A percentile compares a stretch with the other conserved stretches of the same genome.
Conservation (phyloP, 2,329 filamentous ascomycete genomes). For the Talaromyces piceae region DNA sequence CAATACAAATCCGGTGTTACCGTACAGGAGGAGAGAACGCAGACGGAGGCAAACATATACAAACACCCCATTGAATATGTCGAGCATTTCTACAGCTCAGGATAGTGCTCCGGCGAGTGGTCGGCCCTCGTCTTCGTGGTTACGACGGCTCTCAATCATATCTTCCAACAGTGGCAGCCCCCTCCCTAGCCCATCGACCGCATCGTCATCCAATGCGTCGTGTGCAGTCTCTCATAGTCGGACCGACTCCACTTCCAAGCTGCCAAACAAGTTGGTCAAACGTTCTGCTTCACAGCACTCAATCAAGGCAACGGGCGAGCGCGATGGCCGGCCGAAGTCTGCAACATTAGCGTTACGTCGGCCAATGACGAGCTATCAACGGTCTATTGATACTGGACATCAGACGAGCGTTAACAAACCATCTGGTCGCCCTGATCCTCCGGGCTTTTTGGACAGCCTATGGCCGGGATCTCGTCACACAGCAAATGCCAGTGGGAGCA, state of each 20-base stretch:
- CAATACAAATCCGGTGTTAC: constrained; percentile 14
- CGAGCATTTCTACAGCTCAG: constrained; percentile 18
- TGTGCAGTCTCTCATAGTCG: constrained; percentile 42
- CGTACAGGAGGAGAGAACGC: constrained; percentile 18
- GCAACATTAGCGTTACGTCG: constrained; percentile 45
- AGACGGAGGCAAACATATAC: constrained; percentile 32
- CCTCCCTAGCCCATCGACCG: constrained; percentile 44
- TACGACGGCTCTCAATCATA: constrained; percentile 48
- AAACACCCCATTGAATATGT: constrained; percentile 21
- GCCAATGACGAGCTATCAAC: constrained; percentile 57
- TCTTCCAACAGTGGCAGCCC: constrained; percentile 41
- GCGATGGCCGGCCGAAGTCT: constrained; percentile 28
- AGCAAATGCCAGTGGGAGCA: constrained; percentile 11
- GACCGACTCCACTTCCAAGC: constrained; percentile 23
- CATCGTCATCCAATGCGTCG: constrained; percentile 48
- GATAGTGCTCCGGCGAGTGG: constrained; percentile 18
- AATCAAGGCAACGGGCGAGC: constrained; percentile 29
- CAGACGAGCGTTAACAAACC: constrained; percentile 3
- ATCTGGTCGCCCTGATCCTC: neutral
- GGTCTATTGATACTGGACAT: constrained; percentile 46
- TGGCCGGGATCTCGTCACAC: neutral
- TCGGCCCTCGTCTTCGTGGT: constrained; percentile 46
- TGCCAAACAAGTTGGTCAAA: constrained; percentile 57
- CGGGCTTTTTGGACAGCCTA: constrained; percentile 2
- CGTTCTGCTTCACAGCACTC: constrained; percentile 49